Base-by-base conservation (phyloP, 2,329 filamentous ascomycete species). In the Fusarium hainanense region DNA sequence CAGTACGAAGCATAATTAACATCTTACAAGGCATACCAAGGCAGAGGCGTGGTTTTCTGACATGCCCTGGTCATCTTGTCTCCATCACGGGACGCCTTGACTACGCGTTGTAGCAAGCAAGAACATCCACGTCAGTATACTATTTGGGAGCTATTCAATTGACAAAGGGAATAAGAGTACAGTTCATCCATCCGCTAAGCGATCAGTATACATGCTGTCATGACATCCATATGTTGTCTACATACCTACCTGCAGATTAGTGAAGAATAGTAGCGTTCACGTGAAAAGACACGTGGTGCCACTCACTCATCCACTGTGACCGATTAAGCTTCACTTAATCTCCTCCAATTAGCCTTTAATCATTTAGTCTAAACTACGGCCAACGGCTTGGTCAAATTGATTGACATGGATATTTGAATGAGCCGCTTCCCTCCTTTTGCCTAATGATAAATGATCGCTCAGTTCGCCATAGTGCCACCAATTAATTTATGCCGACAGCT, bases 1-100 rank as follows among this genome's bases (percentile, higher is more conserved):
- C 21, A 66, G 14, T 18, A 12, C 28, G 34, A 27, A 66, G 18
- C 16, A n/a, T 28, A 67, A 21, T 44, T 44, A 27, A 30, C 18
- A 41, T 41, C 32, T n/a, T 63, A 44, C 60, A 66, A 49, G 60
- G 71, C 44, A 54, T 66, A 42, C 55, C 65, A 72, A 55, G 66
- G 55, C 46, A 52, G 34, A 49, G 52, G 58, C 28, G 21, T 43
- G 50, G 44, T 61, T 66, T 55, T 57, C 54, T 44, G 37, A 30
- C 64, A 63, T 18, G 49, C 66, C 62, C 67, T 55, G 42, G 56
- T 58, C 54, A 47, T 51, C 23, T 34, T 37, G 44, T 57, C 63
- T 54, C 50, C 67, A 64, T 64, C 27, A 43, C 42, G 20, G 49
- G 41, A 50, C 48, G 42, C 50, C 54, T 52, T 58, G 64, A 55